A percentile compares a stretch with the other conserved stretches of the same genome.
These are phyloP conservation scores for Kodamaea neixiangensis DNA, from an alignment of 805 yeast species.

Conservation along the genomic window DNA sequence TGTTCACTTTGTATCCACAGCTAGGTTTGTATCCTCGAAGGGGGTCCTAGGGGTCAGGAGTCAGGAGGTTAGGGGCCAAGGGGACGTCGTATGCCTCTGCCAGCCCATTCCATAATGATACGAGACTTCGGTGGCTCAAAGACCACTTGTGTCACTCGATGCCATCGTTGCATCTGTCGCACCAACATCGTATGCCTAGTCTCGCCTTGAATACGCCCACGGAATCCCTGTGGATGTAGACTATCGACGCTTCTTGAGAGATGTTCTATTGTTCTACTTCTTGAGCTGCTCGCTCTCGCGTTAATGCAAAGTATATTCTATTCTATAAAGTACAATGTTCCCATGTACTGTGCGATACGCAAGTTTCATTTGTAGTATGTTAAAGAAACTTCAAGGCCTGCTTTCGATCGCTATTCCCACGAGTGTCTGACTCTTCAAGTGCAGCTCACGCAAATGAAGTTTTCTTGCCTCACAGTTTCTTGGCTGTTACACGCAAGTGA, in stretches of 20 bases:
- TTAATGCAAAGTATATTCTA: too few relatives aligned
- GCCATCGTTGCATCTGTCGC: neutral
- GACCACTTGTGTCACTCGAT: neutral
- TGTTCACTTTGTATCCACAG: too few relatives aligned
- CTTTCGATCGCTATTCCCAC: neutral
- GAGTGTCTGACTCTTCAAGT: too few relatives aligned
- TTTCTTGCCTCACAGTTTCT: neutral
- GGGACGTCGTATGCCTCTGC: neutral
- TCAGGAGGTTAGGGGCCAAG: too few relatives aligned
- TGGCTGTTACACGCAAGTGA: constrained; percentile 13
- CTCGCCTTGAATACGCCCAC: too few relatives aligned
- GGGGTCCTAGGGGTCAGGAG: neutral
- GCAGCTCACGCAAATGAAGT: too few relatives aligned
- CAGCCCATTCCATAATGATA: neutral
- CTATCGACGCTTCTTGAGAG: too few relatives aligned
- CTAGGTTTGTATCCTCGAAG: neutral
- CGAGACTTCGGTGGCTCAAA: neutral
- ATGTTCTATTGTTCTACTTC: too few relatives aligned
- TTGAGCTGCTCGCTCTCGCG: too few relatives aligned
- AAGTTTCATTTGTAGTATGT: neutral
- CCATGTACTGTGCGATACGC: neutral
- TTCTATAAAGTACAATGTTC: neutral
- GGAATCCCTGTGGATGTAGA: too few relatives aligned
- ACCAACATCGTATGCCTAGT: neutral
- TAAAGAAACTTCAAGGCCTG: neutral